Evolutionary conservation across 805 yeast species (phyloP).

Genomic region (Hanseniaspora valbyensis): DNA sequence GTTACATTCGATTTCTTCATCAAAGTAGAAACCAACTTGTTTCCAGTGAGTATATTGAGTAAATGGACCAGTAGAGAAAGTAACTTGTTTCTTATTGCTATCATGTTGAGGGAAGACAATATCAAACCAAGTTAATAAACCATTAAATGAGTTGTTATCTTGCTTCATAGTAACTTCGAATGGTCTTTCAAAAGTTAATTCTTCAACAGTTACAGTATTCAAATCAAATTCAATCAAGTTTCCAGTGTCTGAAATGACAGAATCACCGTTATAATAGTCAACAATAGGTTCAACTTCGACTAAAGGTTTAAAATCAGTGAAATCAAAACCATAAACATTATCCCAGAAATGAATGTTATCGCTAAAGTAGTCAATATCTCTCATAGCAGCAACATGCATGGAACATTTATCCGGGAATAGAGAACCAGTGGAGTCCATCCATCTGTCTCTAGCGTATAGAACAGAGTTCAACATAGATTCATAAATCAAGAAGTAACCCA

Average conservation of each 20-base stretch:
- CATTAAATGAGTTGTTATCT: conserved; percentile 61
- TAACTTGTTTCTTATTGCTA: conserved; percentile 45
- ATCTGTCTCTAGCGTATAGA: conserved; percentile 83
- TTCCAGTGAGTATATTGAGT: conserved; percentile 97
- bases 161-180: conserved; percentile 63
- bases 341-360: conserved; percentile 93
- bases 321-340: conserved; percentile 94
- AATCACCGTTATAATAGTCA: conserved; percentile 75
- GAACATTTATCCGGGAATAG: conserved; percentile 91
- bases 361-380: conserved; percentile 82
- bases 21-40: conserved; percentile 87
- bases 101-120: conserved; percentile 61
- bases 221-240: conserved; percentile 74
- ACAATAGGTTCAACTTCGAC: conserved; percentile 92
- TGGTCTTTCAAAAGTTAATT: conserved; percentile 61
- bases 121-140: conserved; percentile 89
- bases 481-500: conserved; percentile 93
- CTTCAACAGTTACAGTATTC: conserved; percentile 75
- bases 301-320: conserved; percentile 73
- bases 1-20: conserved; percentile 64
- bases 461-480: conserved; percentile 98
- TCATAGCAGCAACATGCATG: conserved; percentile 82
- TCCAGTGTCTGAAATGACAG: conserved; percentile 62
- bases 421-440: conserved; percentile 63
- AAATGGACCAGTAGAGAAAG: conserved; percentile 89